Base-by-base conservation (phyloP, 1,139 yeast genomes). In the Saccharomycopsis hybrid region DNA sequence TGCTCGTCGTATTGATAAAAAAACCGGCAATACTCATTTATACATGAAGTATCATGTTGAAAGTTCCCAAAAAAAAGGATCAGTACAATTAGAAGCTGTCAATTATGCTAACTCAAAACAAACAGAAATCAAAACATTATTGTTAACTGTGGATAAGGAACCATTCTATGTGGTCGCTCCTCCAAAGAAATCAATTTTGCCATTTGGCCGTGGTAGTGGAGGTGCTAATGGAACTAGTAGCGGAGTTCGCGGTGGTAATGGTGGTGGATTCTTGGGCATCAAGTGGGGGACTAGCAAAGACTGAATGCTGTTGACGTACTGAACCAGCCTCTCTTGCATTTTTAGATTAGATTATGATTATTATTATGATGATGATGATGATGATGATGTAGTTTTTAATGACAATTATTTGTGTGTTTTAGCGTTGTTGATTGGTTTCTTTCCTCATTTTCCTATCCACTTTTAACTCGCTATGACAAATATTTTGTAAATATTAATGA, bases 31-130 rank as follows among this genome's bases (percentile, higher is more conserved):
- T 57, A 95, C 86, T 57, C 94, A 85, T 58, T 72, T 86, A 59
- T 73, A 80, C 54, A 85, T 89, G 95, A 81, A 83, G 63, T 89
- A 89, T 66, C 90, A 85, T 61, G 94, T 89, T 44, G 90, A 87
- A 61, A 82, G 95, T 46, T 69, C 69, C 28, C 61, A 66, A 37
- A 76, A 70, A 47, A 65, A 75, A 56, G 96, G 90, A 7, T 70
- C 80, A 32, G 95, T 85, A 4, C 80, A 82, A 51, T 72, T 87
- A 59, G 96, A 89, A 65, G 92, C 92, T 55, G 71, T 85, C 30
- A 73, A 70, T 52, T 65, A 70, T 28, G 86, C 82, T 56, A 74
- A 75, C 47, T 74, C 81, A 2, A 80, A 86, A 70, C 76, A 79
- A 56, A 84, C 89, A 35, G 85, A 85, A 52, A 84, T 85, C 63